phyloP scores from a whole-genome alignment of 2,329 filamentous ascomycete genomes.

The Bipolaris bicolor region DNA sequence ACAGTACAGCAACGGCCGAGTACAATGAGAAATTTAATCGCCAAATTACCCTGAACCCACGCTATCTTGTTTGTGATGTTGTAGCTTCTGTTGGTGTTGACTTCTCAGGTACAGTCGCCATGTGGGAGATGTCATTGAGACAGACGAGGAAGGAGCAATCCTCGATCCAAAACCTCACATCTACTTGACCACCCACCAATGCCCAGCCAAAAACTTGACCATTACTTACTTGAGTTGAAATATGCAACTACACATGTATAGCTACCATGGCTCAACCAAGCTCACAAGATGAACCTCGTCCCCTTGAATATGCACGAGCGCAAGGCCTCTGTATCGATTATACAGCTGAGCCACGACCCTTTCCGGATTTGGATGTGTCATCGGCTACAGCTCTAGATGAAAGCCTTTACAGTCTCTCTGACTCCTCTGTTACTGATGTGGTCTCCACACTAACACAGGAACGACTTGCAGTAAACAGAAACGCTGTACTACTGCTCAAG shows the following conservation, averaged over 20 bases:
- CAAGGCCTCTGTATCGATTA: conserved; percentile 52
- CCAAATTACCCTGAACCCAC: neutral
- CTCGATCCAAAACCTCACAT: neutral
- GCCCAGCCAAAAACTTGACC: too few species aligned
- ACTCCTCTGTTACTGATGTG: conserved; percentile 19
- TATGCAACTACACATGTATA: neutral
- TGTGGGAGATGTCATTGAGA: conserved; percentile 4
- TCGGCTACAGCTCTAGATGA: conserved; percentile 18
- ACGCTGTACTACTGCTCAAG: conserved; percentile 38
- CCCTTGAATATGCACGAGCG: conserved; percentile 57
- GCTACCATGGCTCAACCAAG: conserved; percentile 14
- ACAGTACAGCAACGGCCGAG: neutral
- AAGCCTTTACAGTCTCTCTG: conserved; percentile 29
- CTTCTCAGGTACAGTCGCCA: neutral
- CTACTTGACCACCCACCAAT: neutral
- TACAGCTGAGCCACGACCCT: conserved; percentile 34
- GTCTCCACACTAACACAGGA: conserved; percentile 31
- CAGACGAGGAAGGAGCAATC: conserved; percentile 13
- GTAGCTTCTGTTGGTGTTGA: neutral
- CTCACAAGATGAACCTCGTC: conserved; percentile 40
- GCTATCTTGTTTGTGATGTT: neutral
- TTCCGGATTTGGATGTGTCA: conserved; percentile 17
- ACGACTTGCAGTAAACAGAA: conserved; percentile 37
- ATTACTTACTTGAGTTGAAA: neutral
- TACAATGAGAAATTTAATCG: conserved; percentile 7